Evolutionary conservation across 371 early-diverging fungal genomes (phyloP).

Genomic region (Syncephalastrum monosporum): DNA sequence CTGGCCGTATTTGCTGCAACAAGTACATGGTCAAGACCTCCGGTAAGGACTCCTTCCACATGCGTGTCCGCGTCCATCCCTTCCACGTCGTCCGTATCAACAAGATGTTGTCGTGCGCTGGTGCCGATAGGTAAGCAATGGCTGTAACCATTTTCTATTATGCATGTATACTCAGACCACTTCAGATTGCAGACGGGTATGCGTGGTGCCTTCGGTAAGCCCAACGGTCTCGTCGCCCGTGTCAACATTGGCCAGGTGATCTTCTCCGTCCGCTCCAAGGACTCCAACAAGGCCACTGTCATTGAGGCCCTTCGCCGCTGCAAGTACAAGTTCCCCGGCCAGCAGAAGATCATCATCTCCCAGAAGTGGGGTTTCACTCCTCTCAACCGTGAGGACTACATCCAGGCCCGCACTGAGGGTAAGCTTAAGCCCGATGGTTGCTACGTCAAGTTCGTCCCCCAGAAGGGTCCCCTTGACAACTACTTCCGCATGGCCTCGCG

Average conservation of each 20-base stretch:
- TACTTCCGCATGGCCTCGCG: conserved; percentile 45
- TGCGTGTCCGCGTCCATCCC: conserved; percentile 99
- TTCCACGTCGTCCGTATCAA: conserved; percentile 99
- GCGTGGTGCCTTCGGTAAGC: conserved; percentile 99
- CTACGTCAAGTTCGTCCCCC: conserved; percentile 95
- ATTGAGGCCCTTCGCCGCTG: conserved; percentile 97
- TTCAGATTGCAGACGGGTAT: conserved; percentile 99
- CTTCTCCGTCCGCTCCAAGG: conserved; percentile 98
- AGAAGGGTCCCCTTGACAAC: conserved; percentile 83
- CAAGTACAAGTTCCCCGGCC: conserved; percentile 99
- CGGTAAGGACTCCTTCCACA: conserved; percentile 99
- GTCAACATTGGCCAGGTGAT: conserved; percentile 99
- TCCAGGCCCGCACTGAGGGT: conserved; percentile 78
- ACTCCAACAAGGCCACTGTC: conserved; percentile 91
- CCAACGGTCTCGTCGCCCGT: conserved; percentile 98
- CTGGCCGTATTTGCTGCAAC: conserved; percentile 99
- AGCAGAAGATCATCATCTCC: conserved; percentile 98
- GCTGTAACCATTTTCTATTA: conserved; percentile 4
- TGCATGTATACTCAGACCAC: conserved; percentile 8
- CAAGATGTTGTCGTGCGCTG: conserved; percentile 99
- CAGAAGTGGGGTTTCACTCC: conserved; percentile 99
- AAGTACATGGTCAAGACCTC: conserved; percentile 99
- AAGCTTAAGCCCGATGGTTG: conserved; percentile 93
- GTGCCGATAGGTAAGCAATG: conserved; percentile 85
- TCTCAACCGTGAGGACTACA: conserved; percentile 92